Percentiles rank a stretch among this genome's conserved stretches.
Conservation (phyloP, 768 basidiomycete species). For the Rhodotorula sphaerocarpa region DNA sequence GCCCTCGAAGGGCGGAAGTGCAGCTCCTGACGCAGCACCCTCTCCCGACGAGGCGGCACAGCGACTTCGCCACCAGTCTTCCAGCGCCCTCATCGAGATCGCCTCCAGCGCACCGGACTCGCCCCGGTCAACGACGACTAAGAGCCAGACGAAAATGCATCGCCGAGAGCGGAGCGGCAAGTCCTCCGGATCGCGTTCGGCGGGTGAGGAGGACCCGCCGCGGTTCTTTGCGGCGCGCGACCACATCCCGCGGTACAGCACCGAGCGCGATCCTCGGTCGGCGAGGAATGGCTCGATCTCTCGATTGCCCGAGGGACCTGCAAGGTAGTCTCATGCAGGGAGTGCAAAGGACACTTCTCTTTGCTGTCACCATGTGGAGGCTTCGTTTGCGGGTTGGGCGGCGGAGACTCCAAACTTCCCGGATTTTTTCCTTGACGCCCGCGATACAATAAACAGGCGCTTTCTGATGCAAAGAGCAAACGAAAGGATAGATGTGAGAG, state of each 20-base stretch:
- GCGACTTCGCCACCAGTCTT: neutral
- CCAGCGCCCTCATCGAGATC: neutral
- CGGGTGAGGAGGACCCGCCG: constrained; percentile 18
- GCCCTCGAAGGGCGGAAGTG: no score
- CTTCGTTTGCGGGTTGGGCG: no score
- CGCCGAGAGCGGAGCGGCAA: neutral
- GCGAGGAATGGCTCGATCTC: neutral
- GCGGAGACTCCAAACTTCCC: no score
- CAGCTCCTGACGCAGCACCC: neutral
- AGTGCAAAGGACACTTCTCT: no score
- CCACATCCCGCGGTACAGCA: constrained; percentile 4
- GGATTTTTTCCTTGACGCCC: no score
- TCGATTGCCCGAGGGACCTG: no score
- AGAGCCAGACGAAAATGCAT: neutral
- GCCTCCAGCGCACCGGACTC: neutral
- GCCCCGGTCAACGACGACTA: neutral
- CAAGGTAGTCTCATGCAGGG: no score
- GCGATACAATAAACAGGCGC: no score
- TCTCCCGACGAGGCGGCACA: neutral
- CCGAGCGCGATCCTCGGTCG: constrained; percentile 1
- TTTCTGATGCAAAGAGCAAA: no score
- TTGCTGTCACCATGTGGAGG: no score
- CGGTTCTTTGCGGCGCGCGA: constrained; percentile 8
- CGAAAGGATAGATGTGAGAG: no score
- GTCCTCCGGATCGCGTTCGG: neutral